Base-by-base conservation (phyloP, 768 basidiomycete species). In the Xerocomus spinulosus region DNA sequence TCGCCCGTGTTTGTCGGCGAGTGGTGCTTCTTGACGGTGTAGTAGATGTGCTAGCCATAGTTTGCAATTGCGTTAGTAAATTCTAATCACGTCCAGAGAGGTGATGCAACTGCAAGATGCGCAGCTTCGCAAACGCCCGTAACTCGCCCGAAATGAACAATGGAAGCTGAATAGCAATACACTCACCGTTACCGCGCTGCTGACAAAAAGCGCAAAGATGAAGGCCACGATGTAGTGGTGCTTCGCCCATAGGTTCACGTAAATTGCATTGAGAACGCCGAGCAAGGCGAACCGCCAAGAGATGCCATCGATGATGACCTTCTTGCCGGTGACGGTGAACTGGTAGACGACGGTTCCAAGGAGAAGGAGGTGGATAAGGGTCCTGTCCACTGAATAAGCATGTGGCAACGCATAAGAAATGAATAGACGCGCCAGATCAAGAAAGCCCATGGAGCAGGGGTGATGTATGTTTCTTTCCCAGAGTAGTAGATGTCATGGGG, bases 391-490 rank as follows among this genome's bases (percentile, higher is more conserved):
- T 45, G 53, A 44, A 39, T 62, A 52, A 53, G 46, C 37, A 24
- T 23, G 46, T 36, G 26, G 35, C 43, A 34, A 36, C 29, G 17
- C 36, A 39, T 15, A 10, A 20, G 30, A 29, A 39, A 37, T 18
- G 37, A 40, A 21, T 20, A 28, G 15, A 63, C 74, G 34, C 46
- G 87, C 91, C 92, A 95, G 63, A 93, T 86, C 72, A 86, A 78
- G 73, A 92, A 95, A 2, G 89, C 86, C 82, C 88, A 96, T 23
- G 85, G 82, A 21, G 91, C 89, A n/a, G 95, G 95, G 2, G 93
- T 96, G 49, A 98, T 73, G 68, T 93, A 97, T 0, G 94, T 96
- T 57, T 87, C 83, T 65, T 91, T 91, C 37, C 81, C 82, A 54
- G 73, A 67, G 62, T 75, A 81, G 70, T 91, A 90, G 42, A 82